Evolutionary conservation across 2,329 filamentous ascomycete species (phyloP), one percentile per base, ranked within the genome.

Genomic region (Colletotrichum spinosum): DNA sequence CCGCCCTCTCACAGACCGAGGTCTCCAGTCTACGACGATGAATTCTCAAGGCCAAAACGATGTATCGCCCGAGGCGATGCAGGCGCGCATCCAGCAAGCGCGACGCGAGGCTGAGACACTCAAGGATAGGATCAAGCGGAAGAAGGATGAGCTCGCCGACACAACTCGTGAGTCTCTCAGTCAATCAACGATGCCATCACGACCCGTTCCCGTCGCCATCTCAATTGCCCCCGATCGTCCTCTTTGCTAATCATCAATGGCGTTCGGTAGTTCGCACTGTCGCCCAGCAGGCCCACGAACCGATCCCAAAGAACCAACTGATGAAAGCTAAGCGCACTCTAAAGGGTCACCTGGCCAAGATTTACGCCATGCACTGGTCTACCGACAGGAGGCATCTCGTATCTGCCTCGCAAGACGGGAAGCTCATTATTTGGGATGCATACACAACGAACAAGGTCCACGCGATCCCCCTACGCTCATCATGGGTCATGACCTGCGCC

Each of bases 281-380:
- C 73, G 92, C 96, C 74, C 90, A 94, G 78, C 92, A 95, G 82
- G 91, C 95, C 70, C 95, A 97, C 80, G 96, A 98, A 79, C 86
- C 92, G 71, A 89, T 99, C 73, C 94, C 95, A 70, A 92, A 92
- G 80, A 96, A 97, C 80, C 87, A 89, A 77, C 88, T 95, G 77
- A 98, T 99, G 96, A 97, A 96, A 86, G 92, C 95, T 70, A 96
- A 97, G 84, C 92, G 94, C 75, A 97, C 94, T 55, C 86, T 99
- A 71, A 98, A 98, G 84, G 96, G 96, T 71, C 96, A 99, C 86
- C 84, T 99, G 71, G 96, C 96, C 74, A 99, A 99, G 84, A 99
- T 99, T 75, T 99, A 99, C 81, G 96, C 96, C 74, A 99, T 99
- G 96, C 96, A 99, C 85, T 99, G 96, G 96, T 98, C 96, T 39